phyloP scores from a whole-genome alignment of 2,329 filamentous ascomycete genomes.

The Fusarium circinatum region DNA sequence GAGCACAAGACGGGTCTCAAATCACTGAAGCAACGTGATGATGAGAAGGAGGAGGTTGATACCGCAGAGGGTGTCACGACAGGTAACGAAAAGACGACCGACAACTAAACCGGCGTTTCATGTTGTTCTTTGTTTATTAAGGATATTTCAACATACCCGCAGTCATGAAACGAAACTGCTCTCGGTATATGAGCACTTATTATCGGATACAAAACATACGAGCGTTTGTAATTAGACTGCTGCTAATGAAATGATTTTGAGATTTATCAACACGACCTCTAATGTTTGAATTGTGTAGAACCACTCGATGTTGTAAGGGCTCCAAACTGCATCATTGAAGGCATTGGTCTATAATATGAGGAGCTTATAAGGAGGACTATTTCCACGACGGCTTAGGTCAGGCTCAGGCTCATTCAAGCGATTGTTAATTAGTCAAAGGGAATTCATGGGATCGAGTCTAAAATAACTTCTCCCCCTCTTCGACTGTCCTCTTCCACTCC shows the following conservation, averaged over 20 bases:
- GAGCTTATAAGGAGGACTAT: background rate
- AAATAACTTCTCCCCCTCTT: conserved; percentile 32
- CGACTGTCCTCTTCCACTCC: conserved; percentile 42
- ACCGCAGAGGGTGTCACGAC: background rate
- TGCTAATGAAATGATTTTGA: background rate
- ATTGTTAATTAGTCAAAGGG: background rate
- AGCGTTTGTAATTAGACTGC: conserved; percentile 7
- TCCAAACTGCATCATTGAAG: background rate
- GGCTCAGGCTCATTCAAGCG: background rate
- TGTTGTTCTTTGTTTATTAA: background rate
- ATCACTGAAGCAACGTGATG: conserved; percentile 49
- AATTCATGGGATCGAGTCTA: background rate
- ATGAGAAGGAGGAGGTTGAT: conserved; percentile 25
- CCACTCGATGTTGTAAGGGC: background rate
- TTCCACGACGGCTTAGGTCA: background rate
- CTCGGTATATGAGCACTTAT: background rate
- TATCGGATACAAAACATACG: background rate
- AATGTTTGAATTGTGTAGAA: background rate
- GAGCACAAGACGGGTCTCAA: conserved; percentile 69
- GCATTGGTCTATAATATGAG: background rate
- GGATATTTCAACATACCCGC: background rate
- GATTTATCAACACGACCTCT: no score
- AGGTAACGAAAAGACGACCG: conserved; percentile 24
- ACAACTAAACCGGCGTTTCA: conserved; percentile 7
- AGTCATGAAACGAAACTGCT: background rate